Conservation (phyloP, 2,329 filamentous ascomycete species). For the Calonectria leucothoes region DNA sequence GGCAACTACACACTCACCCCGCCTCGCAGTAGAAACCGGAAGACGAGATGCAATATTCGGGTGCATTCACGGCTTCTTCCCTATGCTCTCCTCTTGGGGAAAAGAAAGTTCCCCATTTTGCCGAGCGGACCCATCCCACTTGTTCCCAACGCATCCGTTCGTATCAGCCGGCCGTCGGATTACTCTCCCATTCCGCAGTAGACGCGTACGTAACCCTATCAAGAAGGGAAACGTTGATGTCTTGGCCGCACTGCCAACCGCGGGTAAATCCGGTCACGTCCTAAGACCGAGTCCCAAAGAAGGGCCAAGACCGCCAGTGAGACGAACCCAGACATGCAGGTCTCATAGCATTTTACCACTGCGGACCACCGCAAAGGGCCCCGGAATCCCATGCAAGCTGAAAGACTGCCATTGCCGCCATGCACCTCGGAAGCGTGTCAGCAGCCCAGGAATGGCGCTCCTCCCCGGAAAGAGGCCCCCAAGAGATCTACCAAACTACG, state of each 20-base stretch:
- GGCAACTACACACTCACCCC: background rate
- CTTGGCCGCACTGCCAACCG: conserved; percentile 17
- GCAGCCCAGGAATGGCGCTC: conserved; percentile 6
- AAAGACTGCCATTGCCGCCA: background rate
- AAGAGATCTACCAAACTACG: background rate
- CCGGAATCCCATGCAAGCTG: background rate
- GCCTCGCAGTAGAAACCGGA: background rate
- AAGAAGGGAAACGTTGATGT: background rate
- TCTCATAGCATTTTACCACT: conserved; percentile 8
- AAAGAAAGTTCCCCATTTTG: background rate
- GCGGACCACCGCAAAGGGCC: background rate
- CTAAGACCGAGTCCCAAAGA: background rate
- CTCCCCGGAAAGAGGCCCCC: conserved; percentile 7
- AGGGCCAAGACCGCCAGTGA: background rate
- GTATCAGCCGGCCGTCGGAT: background rate
- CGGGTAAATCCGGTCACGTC: conserved; percentile 26
- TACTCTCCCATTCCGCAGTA: background rate
- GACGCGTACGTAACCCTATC: conserved; percentile 28
- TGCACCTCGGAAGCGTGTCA: conserved; percentile 20
- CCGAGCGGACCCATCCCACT: background rate
- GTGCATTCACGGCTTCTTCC: background rate
- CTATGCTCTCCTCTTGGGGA: background rate
- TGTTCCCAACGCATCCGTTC: background rate
- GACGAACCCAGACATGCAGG: conserved; percentile 15
- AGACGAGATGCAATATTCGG: background rate